These are phyloP conservation scores for Colletotrichum caudatum DNA, from an alignment of 2,329 filamentous ascomycete species.

Conservation along the genomic window DNA sequence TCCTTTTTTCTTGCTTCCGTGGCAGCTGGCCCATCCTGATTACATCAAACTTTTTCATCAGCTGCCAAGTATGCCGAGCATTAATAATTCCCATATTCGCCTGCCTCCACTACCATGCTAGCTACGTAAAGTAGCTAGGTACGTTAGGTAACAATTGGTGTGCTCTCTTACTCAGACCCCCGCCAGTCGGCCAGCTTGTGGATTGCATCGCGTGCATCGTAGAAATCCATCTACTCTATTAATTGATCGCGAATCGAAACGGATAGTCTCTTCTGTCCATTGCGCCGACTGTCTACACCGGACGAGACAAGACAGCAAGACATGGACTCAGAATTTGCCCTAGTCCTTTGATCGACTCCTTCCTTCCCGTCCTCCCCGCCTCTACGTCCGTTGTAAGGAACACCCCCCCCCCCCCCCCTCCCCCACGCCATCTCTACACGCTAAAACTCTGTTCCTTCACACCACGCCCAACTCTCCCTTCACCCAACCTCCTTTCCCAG, in stretches of 20 bases:
- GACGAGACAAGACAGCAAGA: background rate
- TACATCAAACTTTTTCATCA: background rate
- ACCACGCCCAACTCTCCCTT: slow-evolving; percentile 9
- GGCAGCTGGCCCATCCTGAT: background rate
- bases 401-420: slow-evolving; percentile 4
- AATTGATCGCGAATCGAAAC: background rate
- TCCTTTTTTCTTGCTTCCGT: background rate
- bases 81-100: background rate
- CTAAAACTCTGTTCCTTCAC: slow-evolving; percentile 3
- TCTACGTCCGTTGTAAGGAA: slow-evolving; percentile 20
- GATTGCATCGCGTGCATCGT: no score
- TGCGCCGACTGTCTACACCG: background rate
- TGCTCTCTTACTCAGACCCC: background rate
- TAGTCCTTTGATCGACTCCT: slow-evolving; percentile 7
- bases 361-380: background rate
- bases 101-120: background rate
- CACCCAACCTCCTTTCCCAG: slow-evolving; percentile 30
- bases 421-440: slow-evolving; percentile 11
- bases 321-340: background rate
- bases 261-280: background rate
- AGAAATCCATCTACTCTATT: background rate
- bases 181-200: background rate
- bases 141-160: no score
- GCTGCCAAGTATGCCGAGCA: background rate
- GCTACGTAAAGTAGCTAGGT: no score